Conservation (phyloP, 1,284 basidiomycete genomes). For the Trametes pubescens region DNA sequence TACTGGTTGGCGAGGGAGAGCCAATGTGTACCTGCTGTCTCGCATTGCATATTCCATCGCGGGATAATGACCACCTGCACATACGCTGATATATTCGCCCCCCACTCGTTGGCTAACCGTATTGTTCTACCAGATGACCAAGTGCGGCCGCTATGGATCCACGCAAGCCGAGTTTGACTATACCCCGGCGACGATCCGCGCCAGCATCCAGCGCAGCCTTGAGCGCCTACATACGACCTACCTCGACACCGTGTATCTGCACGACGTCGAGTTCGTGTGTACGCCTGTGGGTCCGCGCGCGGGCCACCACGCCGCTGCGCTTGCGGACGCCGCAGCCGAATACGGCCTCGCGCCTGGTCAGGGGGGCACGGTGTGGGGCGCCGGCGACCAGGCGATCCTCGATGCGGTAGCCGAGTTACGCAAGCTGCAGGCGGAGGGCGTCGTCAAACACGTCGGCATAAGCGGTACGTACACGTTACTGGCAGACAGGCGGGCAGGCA, state of each 20-base stretch:
- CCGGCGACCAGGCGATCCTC: conserved; percentile 84
- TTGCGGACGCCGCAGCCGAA: conserved; percentile 54
- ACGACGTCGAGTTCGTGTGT: conserved; percentile 92
- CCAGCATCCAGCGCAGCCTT: conserved; percentile 78
- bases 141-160: conserved; percentile 88
- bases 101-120: neutral
- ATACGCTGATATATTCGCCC: too few relatives aligned
- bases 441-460: conserved; percentile 86
- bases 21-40: too few relatives aligned
- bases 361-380: conserved; percentile 69
- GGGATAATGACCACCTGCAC: too few relatives aligned
- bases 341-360: conserved; percentile 72
- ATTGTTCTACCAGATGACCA: conserved; percentile 74
- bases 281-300: conserved; percentile 59
- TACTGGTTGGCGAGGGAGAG: too few relatives aligned
- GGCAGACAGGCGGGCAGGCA: neutral
- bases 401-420: conserved; percentile 78
- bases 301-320: conserved; percentile 65
- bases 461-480: conserved; percentile 59
- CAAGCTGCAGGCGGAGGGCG: conserved; percentile 80
- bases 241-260: conserved; percentile 88
- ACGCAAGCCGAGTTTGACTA: conserved; percentile 79
- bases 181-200: conserved; percentile 72
- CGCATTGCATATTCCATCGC: too few relatives aligned
- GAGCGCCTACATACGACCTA: conserved; percentile 82